These are phyloP conservation scores for Saussurea involucrata DNA, from an alignment of 129 eudicot species.

Conservation along the genomic window DNA sequence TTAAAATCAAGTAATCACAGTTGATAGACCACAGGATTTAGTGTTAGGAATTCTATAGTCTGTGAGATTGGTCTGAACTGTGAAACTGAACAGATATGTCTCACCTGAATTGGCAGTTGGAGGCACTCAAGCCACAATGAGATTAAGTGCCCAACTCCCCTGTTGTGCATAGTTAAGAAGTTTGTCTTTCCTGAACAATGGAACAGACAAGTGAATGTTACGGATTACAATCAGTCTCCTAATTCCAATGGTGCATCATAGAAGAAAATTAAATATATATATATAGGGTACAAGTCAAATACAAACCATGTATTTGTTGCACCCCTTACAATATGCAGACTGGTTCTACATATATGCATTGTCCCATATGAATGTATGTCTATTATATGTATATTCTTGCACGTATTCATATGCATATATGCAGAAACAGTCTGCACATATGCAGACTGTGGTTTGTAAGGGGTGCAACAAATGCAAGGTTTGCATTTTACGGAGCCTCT, in stretches of 20 bases:
- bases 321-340: no score
- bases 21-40: background rate
- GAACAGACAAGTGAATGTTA: conserved; percentile 44
- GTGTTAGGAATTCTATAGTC: conserved; percentile 3
- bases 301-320: no score
- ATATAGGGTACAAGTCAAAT: no score
- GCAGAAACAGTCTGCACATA: no score
- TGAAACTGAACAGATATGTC: conserved; percentile 39
- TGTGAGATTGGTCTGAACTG: conserved; percentile 24
- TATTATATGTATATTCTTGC: no score
- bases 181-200: conserved; percentile 74
- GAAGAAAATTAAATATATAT: no score
- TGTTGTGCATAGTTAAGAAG: conserved; percentile 44
- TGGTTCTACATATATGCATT: no score
- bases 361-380: no score
- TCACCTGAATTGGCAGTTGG: conserved; percentile 90
- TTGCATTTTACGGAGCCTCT: no score
- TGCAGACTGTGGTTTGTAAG: no score
- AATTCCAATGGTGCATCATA: conserved; percentile 29
- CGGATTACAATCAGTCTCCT: conserved; percentile 40
- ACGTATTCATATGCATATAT: no score
- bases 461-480: no score
- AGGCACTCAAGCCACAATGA: conserved; percentile 79
- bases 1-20: background rate
- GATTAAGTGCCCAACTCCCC: conserved; percentile 82